These are phyloP conservation scores for Dysphania ambrosioides DNA, from an alignment of 148 eudicot genomes.

Conservation along the genomic window DNA sequence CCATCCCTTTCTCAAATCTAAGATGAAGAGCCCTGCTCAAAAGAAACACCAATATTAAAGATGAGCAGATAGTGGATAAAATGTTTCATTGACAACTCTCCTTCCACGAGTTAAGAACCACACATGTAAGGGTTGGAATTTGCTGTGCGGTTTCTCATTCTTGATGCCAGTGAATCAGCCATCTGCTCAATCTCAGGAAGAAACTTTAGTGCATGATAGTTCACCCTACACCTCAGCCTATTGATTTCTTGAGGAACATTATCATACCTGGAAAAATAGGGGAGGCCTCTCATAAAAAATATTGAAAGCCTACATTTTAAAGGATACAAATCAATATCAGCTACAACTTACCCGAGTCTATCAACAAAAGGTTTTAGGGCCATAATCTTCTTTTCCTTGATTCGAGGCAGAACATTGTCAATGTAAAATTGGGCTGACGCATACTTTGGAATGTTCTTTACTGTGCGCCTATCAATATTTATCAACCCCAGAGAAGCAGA, in stretches of 20 bases:
- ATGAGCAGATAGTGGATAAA: neutral
- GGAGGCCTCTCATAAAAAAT: neutral
- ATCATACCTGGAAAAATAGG: constrained; percentile 62
- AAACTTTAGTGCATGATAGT: constrained; percentile 94
- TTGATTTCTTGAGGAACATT: constrained; percentile 96
- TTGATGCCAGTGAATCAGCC: constrained; percentile 80
- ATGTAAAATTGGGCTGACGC: constrained; percentile 93
- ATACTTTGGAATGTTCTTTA: constrained; percentile 96
- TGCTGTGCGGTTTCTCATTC: constrained; percentile 93
- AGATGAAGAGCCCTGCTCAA: constrained; percentile 95
- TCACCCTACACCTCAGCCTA: constrained; percentile 87
- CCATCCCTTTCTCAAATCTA: constrained; percentile 99
- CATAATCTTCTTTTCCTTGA: constrained; percentile 99
- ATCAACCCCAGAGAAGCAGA: constrained; percentile 13
- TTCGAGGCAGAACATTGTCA: constrained; percentile 96
- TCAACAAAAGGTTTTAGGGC: constrained; percentile 96
- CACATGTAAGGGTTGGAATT: constrained; percentile 91
- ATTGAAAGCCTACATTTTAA: neutral
- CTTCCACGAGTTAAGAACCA: constrained; percentile 4
- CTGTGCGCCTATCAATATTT: constrained; percentile 80
- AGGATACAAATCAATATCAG: neutral
- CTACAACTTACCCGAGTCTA: constrained; percentile 84
- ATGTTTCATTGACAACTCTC: neutral
- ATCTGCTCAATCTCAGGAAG: constrained; percentile 95
- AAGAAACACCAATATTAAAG: constrained; percentile 2